Evolutionary conservation across 768 basidiomycete genomes (phyloP).

Genomic region (Gautieria morchelliformis): DNA sequence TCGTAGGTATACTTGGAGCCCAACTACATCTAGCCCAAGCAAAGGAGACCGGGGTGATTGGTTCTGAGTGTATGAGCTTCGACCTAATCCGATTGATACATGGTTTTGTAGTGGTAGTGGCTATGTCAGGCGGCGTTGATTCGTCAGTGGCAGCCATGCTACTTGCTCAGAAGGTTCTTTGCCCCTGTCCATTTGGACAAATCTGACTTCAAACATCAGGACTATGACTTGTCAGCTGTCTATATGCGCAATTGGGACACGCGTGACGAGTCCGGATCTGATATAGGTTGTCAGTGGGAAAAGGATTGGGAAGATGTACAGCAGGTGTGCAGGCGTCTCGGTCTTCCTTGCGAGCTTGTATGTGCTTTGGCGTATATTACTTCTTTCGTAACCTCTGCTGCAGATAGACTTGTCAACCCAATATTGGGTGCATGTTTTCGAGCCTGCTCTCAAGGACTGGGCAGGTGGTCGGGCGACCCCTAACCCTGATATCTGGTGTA

Average conservation of each 20-base stretch:
- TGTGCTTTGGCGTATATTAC: conserved; percentile 10
- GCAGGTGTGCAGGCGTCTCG: conserved; percentile 61
- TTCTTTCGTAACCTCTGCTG: not conserved
- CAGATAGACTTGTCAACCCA: conserved; percentile 83
- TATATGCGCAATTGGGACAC: conserved; percentile 98
- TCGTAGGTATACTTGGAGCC: not conserved
- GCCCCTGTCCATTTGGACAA: not conserved
- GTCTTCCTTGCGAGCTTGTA: conserved; percentile 69
- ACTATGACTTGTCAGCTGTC: conserved; percentile 75
- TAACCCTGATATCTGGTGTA: conserved; percentile 92
- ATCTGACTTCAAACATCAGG: conserved; percentile 30
- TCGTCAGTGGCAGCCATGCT: conserved; percentile 82
- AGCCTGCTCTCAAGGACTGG: conserved; percentile 75
- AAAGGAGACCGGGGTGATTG: not conserved
- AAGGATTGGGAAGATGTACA: conserved; percentile 91
- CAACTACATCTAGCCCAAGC: not conserved
- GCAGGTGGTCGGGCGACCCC: conserved; percentile 64
- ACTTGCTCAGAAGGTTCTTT: conserved; percentile 52
- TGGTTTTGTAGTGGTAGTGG: conserved; percentile 60
- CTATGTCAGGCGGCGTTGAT: conserved; percentile 95
- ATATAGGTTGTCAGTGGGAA: conserved; percentile 91
- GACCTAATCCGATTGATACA: not conserved
- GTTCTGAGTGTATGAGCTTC: not conserved
- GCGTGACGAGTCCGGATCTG: conserved; percentile 67
- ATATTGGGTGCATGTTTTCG: conserved; percentile 89